Conservation (phyloP, 2,329 filamentous ascomycete genomes). For the Colletotrichum karsti region DNA sequence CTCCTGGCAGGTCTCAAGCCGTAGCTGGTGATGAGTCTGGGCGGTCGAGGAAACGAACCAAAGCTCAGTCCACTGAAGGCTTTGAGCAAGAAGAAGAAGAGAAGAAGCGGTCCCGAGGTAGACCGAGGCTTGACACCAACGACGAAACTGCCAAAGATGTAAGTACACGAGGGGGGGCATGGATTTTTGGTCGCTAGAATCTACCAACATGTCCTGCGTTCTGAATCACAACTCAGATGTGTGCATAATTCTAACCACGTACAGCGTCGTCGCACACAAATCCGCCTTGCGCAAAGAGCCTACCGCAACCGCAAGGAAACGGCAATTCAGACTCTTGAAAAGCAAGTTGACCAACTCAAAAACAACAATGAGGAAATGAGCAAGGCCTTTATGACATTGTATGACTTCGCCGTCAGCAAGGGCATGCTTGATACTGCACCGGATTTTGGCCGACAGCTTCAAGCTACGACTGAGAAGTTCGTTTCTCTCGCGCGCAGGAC, state of each 20-base stretch:
- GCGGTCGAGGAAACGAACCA: constrained; percentile 41
- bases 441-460: constrained; percentile 65
- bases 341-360: constrained; percentile 74
- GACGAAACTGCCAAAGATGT: constrained; percentile 84
- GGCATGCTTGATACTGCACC: constrained; percentile 67
- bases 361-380: constrained; percentile 78
- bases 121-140: constrained; percentile 78
- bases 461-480: constrained; percentile 65
- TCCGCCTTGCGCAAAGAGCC: constrained; percentile 84
- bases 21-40: constrained; percentile 16
- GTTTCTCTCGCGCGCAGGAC: constrained; percentile 60
- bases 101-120: constrained; percentile 72
- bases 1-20: constrained; percentile 23
- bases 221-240: background rate
- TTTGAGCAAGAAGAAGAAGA: constrained; percentile 52
- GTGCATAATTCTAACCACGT: constrained; percentile 30
- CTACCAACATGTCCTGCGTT: background rate
- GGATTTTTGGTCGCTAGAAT: too few species aligned
- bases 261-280: constrained; percentile 84
- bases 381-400: constrained; percentile 72
- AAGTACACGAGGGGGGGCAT: constrained; percentile 47
- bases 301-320: constrained; percentile 88
- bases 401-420: constrained; percentile 66
- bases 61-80: constrained; percentile 33
- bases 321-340: constrained; percentile 77